Base-by-base conservation (phyloP, 495 filamentous ascomycete species). In the Pseudevernia furfuracea region DNA sequence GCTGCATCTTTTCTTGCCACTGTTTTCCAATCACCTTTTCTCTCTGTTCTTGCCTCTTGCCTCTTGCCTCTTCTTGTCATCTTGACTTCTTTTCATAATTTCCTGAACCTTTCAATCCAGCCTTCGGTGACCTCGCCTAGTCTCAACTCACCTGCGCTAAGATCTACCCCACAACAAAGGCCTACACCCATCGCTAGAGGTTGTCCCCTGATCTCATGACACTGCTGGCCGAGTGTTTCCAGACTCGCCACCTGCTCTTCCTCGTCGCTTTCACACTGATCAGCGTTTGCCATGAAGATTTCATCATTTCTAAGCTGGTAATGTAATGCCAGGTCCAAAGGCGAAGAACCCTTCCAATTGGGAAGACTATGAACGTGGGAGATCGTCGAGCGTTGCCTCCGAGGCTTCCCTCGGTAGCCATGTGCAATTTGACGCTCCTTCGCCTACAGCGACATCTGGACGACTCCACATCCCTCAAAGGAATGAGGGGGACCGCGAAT, bases 311-410 rank as follows among this genome's bases (percentile, higher is more conserved):
- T n/a, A 28, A 36, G 15, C 49, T 25, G 39, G 61, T 67, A 32
- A 46, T 55, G 67, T 48, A 12, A 71, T 71, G 70, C 58, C 68
- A 59, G 52, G 25, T 30, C 52, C 71, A 57, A 59, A 53, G 28
- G 64, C 72, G 28, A 75, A 72, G 60, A 70, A 67, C 56, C 74
- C 75, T 28, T 66, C 70, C 25, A 77, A 60, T 23, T 78, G 76
- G 76, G 73, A 72, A 59, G 72, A 77, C 58, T 78, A 78, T 59
- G 74, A 78, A 64, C 62, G 68, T 60, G 74, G 74, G 43, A 70
- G 66, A 37, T 75, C 67, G 8, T 57, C 72, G 6, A 67, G 76
- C 41, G 63, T 73, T 60, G 74, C 70, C 17, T 78, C 77, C 3
- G 67, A 70, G 9, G 75, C 65, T 12, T 78, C 77, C 4, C 64